phyloP scores from a whole-genome alignment of 441 rosid species.

The Gossypium trilobum region DNA sequence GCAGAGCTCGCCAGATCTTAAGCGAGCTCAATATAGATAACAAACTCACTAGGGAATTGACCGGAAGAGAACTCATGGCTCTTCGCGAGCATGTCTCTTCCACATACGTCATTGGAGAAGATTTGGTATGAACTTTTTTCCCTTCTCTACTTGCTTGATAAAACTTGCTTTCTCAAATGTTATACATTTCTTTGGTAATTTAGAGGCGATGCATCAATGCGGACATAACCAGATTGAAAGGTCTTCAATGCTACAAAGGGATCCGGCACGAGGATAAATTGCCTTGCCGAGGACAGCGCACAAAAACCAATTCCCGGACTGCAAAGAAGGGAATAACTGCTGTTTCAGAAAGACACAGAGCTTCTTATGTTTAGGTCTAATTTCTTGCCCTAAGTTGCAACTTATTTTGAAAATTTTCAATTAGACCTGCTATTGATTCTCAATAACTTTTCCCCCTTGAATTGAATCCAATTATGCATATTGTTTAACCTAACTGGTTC shows the following conservation, averaged over 20 bases:
- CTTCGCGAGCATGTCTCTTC: conserved; percentile 11
- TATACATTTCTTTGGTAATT: background rate
- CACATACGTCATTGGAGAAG: conserved; percentile 14
- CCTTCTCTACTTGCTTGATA: background rate
- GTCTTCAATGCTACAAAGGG: conserved; percentile 18
- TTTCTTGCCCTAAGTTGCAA: background rate
- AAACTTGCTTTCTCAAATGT: background rate
- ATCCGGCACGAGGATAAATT: conserved; percentile 16
- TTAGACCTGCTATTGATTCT: background rate
- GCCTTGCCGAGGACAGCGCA: conserved; percentile 22
- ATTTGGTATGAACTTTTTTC: conserved; percentile 13
- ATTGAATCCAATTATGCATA: background rate
- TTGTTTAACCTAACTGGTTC: background rate
- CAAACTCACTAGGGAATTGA: conserved; percentile 17
- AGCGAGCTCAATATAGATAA: conserved; percentile 16
- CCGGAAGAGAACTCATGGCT: conserved; percentile 12
- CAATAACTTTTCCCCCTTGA: background rate
- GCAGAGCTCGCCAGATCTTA: conserved; percentile 14
- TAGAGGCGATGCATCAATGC: conserved; percentile 14
- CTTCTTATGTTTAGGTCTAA: background rate
- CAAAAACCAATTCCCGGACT: conserved; percentile 17
- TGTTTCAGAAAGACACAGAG: background rate
- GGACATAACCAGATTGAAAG: conserved; percentile 11
- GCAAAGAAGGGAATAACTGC: conserved; percentile 3
- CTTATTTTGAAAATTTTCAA: background rate